These are phyloP conservation scores for Fusarium siculi DNA, from an alignment of 2,329 filamentous ascomycete species.

Conservation along the genomic window DNA sequence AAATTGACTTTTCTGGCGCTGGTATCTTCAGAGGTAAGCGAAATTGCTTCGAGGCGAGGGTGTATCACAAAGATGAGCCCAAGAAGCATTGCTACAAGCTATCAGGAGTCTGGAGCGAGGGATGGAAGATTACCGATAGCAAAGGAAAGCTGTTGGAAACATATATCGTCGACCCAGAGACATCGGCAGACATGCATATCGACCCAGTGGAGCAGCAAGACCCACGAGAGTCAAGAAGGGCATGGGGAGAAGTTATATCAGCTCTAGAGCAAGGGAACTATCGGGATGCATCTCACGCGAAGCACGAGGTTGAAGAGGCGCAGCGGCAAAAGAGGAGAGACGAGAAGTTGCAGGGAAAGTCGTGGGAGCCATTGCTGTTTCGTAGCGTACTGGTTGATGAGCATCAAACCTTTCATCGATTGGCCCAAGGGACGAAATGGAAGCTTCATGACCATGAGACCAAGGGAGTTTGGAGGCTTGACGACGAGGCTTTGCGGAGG, in stretches of 20 bases:
- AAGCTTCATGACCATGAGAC: conserved; percentile 25
- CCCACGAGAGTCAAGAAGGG: conserved; percentile 80
- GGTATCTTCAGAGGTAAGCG: conserved; percentile 51
- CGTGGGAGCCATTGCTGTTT: conserved; percentile 37
- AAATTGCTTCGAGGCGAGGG: conserved; percentile 58
- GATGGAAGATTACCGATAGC: conserved; percentile 42
- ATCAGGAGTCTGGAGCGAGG: conserved; percentile 36
- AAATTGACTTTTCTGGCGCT: conserved; percentile 59
- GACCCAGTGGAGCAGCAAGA: conserved; percentile 73
- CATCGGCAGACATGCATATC: conserved; percentile 35
- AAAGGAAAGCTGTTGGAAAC: conserved; percentile 49
- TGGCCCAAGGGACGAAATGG: conserved; percentile 21
- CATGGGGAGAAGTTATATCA: conserved; percentile 81
- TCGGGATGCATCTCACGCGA: conserved; percentile 75
- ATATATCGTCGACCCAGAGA: conserved; percentile 50
- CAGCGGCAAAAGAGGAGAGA: conserved; percentile 79
- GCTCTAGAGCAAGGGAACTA: conserved; percentile 81
- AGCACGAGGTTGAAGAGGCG: conserved; percentile 82
- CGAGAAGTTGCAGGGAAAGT: conserved; percentile 63
- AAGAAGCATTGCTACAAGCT: conserved; percentile 27
- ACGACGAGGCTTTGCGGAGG: conserved; percentile 2
- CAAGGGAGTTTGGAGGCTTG: conserved; percentile 31
- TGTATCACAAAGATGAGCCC: conserved; percentile 53
- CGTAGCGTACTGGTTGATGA: neutral
- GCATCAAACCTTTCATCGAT: conserved; percentile 15